These are phyloP conservation scores for Hevea brasiliensis DNA, from an alignment of 345 rosid genomes.

Conservation along the genomic window DNA sequence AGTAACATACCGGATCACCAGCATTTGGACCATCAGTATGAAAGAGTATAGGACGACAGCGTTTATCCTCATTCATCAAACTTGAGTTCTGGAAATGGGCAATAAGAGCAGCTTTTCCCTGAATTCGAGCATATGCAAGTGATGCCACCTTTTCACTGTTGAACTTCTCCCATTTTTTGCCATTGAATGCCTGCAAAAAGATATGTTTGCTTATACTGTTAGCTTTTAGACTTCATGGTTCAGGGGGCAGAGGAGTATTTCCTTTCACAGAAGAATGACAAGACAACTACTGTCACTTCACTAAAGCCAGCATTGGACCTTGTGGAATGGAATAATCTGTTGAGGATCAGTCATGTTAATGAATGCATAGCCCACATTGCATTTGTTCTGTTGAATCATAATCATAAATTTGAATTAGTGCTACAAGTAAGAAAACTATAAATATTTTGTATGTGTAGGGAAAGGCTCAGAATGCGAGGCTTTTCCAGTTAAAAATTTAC, in stretches of 20 bases:
- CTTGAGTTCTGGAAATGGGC: conserved; percentile 95
- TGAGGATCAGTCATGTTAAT: conserved; percentile 79
- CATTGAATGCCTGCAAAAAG: conserved; percentile 67
- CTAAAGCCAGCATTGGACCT: conserved; percentile 18
- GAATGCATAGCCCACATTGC: conserved; percentile 93
- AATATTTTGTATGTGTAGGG: background rate
- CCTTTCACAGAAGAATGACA: background rate
- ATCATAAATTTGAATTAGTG: background rate
- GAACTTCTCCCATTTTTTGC: conserved; percentile 91
- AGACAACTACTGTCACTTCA: background rate
- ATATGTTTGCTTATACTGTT: background rate
- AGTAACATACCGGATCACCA: conserved; percentile 66
- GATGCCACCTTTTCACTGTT: conserved; percentile 88
- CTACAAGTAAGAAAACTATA: background rate
- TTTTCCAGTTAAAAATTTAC: conserved; percentile 10
- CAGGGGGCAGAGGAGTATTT: background rate
- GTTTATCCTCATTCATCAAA: conserved; percentile 91
- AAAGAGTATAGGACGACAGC: conserved; percentile 85
- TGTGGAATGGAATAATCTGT: conserved; percentile 64
- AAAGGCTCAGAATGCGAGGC: background rate
- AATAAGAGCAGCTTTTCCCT: conserved; percentile 82
- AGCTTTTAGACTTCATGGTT: background rate
- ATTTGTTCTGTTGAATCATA: conserved; percentile 59
- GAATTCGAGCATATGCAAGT: conserved; percentile 85
- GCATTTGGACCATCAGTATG: conserved; percentile 88